Percentiles rank a stretch among this genome's conserved stretches.
Evolutionary conservation across 208 protist genomes (phyloP).

Genomic region (Entamoeba moshkovskii): DNA sequence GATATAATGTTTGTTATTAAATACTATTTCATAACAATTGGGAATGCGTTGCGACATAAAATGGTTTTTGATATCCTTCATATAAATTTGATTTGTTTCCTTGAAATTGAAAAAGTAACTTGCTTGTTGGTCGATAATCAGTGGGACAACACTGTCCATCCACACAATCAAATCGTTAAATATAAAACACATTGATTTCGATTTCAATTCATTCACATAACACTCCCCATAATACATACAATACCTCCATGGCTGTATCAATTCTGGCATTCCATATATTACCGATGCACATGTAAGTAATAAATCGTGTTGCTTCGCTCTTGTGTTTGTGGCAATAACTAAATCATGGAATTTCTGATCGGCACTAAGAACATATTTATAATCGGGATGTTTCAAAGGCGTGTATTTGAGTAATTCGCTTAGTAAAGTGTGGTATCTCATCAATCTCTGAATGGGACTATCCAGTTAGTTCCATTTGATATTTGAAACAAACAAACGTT

Average conservation of each 20-base stretch:
- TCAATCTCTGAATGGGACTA: background rate
- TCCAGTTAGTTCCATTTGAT: background rate
- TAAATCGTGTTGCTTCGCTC: background rate
- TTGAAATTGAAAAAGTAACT: background rate
- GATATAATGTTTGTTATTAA: background rate
- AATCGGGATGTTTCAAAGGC: background rate
- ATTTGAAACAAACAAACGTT: background rate
- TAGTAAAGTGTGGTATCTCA: background rate
- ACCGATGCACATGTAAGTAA: background rate
- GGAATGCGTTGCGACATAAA: background rate
- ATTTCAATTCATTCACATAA: background rate
- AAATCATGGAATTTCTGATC: background rate
- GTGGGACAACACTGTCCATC: background rate
- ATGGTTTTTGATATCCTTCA: background rate
- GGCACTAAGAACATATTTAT: background rate
- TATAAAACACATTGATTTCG: background rate
- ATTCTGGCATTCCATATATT: background rate
- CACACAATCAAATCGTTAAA: background rate
- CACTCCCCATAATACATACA: background rate
- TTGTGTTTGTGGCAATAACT: background rate
- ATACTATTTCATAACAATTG: background rate
- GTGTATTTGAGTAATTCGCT: background rate
- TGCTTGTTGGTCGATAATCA: background rate
- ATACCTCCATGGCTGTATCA: background rate
- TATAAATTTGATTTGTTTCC: background rate